phyloP scores from a whole-genome alignment of 768 basidiomycete species.

The Austroboletus eburneus region DNA sequence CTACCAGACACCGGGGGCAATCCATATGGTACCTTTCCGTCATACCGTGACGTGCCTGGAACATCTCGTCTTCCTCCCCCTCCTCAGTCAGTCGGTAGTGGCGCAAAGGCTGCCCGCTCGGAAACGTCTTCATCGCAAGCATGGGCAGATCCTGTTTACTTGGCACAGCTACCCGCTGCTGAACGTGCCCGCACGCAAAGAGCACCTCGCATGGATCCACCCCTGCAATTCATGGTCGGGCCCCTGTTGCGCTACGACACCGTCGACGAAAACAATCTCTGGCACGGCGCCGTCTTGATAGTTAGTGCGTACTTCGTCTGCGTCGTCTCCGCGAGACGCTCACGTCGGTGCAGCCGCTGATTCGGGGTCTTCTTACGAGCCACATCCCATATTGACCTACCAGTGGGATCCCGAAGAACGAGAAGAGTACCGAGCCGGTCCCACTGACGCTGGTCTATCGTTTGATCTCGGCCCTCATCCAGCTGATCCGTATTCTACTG shows the following conservation, averaged over 20 bases:
- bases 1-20: constrained; percentile 43
- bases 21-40: constrained; percentile 55
- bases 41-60: constrained; percentile 26
- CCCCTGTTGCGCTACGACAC: constrained; percentile 91
- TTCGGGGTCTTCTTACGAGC: constrained; percentile 72
- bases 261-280: constrained; percentile 68
- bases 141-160: constrained; percentile 26
- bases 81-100: constrained; percentile 15
- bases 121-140: constrained; percentile 2
- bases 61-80: constrained; percentile 33
- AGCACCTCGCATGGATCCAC: constrained; percentile 69
- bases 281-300: constrained; percentile 85
- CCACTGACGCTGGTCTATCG: constrained; percentile 25
- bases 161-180: constrained; percentile 53
- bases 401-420: constrained; percentile 64
- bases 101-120: constrained; percentile 22
- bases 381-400: constrained; percentile 63
- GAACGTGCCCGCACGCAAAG: constrained; percentile 61
- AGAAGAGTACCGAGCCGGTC: constrained; percentile 8
- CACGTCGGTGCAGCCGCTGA: constrained; percentile 54
- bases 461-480: constrained; percentile 70
- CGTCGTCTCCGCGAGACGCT: not conserved
- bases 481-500: constrained; percentile 61
- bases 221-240: constrained; percentile 88
- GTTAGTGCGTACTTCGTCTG: constrained; percentile 63